phyloP scores from a whole-genome alignment of 2,329 filamentous ascomycete genomes.

The Stylonectria norvegica region DNA sequence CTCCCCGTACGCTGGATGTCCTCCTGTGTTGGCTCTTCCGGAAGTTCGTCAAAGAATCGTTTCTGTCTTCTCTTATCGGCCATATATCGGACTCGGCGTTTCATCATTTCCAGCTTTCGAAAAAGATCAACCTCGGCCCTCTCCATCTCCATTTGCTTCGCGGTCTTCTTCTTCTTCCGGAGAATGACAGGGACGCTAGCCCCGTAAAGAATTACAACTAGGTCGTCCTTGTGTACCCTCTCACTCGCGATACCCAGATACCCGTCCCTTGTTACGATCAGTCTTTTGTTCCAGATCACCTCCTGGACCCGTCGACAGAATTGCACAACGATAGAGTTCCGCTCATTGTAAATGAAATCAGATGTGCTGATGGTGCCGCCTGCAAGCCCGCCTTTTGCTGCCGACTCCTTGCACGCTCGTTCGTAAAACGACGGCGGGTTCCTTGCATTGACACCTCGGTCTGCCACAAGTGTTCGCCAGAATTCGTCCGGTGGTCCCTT shows the following conservation, averaged over 20 bases:
- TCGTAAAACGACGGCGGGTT: constrained; percentile 1
- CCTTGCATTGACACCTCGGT: neutral
- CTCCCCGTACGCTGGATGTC: neutral
- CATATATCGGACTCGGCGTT: neutral
- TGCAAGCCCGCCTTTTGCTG: constrained; percentile 1
- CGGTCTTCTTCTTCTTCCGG: neutral
- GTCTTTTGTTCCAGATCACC: constrained; percentile 1
- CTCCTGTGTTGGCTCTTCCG: neutral
- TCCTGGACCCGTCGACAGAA: constrained; percentile 1
- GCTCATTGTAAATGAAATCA: neutral
- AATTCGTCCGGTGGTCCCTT: neutral
- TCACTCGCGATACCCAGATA: neutral
- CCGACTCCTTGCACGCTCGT: constrained; percentile 1
- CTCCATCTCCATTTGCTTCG: neutral
- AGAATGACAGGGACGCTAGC: neutral
- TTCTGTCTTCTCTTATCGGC: neutral
- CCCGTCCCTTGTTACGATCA: neutral
- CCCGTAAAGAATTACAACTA: neutral
- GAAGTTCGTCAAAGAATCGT: neutral
- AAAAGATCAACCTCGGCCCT: neutral
- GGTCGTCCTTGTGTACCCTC: neutral
- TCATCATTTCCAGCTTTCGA: neutral
- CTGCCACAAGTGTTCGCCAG: constrained; percentile 1
- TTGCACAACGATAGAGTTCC: constrained; percentile 1
- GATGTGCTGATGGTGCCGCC: neutral